A percentile compares a stretch with the other conserved stretches of the same genome.
These are phyloP conservation scores for Hygrophila difformis DNA, from an alignment of 257 asterid genomes.

Conservation along the genomic window DNA sequence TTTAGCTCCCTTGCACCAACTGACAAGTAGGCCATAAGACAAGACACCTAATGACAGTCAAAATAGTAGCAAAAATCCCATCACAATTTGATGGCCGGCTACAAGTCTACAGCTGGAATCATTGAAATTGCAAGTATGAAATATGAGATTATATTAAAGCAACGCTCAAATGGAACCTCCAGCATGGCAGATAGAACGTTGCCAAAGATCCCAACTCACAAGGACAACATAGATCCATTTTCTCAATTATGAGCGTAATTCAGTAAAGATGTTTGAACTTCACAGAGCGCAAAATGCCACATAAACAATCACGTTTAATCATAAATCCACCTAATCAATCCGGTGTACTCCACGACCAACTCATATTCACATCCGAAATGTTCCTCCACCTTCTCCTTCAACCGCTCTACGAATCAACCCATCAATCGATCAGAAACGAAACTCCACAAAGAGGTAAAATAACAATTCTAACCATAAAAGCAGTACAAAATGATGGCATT, in stretches of 20 bases:
- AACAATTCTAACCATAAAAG: too few species aligned
- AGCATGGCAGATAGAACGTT: too few species aligned
- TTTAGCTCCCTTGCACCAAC: slow-evolving; percentile 90
- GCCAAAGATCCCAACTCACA: too few species aligned
- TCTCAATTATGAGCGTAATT: too few species aligned
- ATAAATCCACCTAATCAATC: slow-evolving; percentile 56
- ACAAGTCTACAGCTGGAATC: background rate
- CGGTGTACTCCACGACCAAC: slow-evolving; percentile 86
- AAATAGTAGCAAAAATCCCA: background rate
- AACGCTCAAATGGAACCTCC: background rate
- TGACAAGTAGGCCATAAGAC: slow-evolving; percentile 20
- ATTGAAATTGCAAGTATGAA: too few species aligned
- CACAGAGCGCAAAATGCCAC: background rate
- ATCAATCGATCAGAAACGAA: slow-evolving; percentile 4
- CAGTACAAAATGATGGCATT: too few species aligned
- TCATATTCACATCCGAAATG: slow-evolving; percentile 70
- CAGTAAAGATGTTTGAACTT: too few species aligned
- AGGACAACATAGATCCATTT: too few species aligned
- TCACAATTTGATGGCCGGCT: background rate
- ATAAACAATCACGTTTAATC: slow-evolving; percentile 1
- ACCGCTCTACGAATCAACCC: slow-evolving; percentile 39
- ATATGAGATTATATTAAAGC: too few species aligned
- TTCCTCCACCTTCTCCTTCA: slow-evolving; percentile 81
- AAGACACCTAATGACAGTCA: background rate
- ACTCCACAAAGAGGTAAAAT: background rate